Percentiles rank a stretch among this genome's conserved stretches.
Conservation (phyloP, 352 stramenopile species). For the Phytopythium boreale region DNA sequence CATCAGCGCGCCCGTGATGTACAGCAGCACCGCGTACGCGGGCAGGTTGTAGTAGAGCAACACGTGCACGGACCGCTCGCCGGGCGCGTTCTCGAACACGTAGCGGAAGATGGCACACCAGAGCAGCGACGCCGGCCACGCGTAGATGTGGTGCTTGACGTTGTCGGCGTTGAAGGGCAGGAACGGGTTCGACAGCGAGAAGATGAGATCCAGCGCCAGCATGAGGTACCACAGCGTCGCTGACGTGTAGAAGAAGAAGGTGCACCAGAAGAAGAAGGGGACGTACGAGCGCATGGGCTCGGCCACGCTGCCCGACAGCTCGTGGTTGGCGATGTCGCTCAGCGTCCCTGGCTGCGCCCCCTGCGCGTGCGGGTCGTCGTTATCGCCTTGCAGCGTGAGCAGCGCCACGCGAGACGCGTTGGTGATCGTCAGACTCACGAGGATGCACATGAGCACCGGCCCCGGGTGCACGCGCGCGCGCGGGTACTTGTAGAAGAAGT, state of each 20-base stretch:
- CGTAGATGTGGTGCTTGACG: slow-evolving; percentile 78
- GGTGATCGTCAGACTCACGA: slow-evolving; percentile 59
- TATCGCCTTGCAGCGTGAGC: slow-evolving; percentile 20
- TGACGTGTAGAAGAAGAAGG: slow-evolving; percentile 81
- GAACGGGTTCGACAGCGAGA: slow-evolving; percentile 86
- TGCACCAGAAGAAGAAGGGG: slow-evolving; percentile 80
- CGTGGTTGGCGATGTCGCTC: slow-evolving; percentile 56
- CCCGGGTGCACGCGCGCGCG: slow-evolving; percentile 64
- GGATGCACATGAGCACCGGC: slow-evolving; percentile 75
- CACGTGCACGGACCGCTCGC: slow-evolving; percentile 31
- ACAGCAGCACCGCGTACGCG: slow-evolving; percentile 62
- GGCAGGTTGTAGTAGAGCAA: slow-evolving; percentile 72
- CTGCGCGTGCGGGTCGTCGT: background rate
- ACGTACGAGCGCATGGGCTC: slow-evolving; percentile 41
- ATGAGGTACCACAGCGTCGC: slow-evolving; percentile 85
- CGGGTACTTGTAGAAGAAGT: slow-evolving; percentile 68
- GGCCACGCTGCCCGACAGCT: slow-evolving; percentile 27
- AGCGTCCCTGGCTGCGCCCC: slow-evolving; percentile 39
- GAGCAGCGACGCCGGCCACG: slow-evolving; percentile 66
- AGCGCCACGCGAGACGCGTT: slow-evolving; percentile 67
- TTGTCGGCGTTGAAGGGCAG: slow-evolving; percentile 85
- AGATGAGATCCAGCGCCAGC: slow-evolving; percentile 82
- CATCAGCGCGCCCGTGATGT: slow-evolving; percentile 55
- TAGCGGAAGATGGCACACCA: slow-evolving; percentile 76
- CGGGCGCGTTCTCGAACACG: slow-evolving; percentile 33